Base-by-base conservation (phyloP, 2,329 filamentous ascomycete species). In the Podosphaera fusca region DNA sequence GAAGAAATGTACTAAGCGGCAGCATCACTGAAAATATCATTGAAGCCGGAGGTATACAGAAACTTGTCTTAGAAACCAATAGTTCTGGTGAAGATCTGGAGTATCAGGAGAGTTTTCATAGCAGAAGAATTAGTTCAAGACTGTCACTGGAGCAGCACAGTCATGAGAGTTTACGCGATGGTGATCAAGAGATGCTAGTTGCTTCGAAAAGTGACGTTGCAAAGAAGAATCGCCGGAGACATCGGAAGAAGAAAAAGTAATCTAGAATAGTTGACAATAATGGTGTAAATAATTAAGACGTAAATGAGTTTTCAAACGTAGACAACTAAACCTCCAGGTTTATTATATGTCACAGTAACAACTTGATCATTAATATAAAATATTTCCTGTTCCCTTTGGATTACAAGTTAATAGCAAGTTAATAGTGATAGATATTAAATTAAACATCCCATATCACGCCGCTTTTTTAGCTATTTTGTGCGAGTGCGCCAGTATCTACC, bases 1-100 rank as follows among this genome's bases (percentile, higher is more conserved):
- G 71, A 38, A 73, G 75, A 7, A 72, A 74, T 3, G 80, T 81
- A 4, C 75, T 84, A 58, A 86, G 81, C 62, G 85, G 85, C 34
- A 86, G 82, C 66, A 87, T 89, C 63, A 87, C 84, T 0, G 84
- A 89, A 68, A 85, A 84, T 59, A 73, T 85, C n/a, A 72, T 88
- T 57, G 82, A 89, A 64, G 74, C 82, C 1, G 80, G 82, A 57
- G 85, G 85, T 2, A 76, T 88, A 56, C 79, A 80, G 61, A 90
- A 90, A 69, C 78, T 87, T 50, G 78, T 90, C 0, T 72, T 90
- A 33, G 82, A 87, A 65, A 81, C 81, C 2, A 83, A 75, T 33
- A 63, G 58, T 30, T 62, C 62, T 6, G 60, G 59, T 12, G 66
- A 67, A 12, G 61, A 62, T n/a, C 30, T 49, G 12, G 46, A 49